Percentiles rank a stretch among this genome's conserved stretches.
Conservation (phyloP, 2,329 filamentous ascomycete genomes). For the Trichoderma afroharzianum region DNA sequence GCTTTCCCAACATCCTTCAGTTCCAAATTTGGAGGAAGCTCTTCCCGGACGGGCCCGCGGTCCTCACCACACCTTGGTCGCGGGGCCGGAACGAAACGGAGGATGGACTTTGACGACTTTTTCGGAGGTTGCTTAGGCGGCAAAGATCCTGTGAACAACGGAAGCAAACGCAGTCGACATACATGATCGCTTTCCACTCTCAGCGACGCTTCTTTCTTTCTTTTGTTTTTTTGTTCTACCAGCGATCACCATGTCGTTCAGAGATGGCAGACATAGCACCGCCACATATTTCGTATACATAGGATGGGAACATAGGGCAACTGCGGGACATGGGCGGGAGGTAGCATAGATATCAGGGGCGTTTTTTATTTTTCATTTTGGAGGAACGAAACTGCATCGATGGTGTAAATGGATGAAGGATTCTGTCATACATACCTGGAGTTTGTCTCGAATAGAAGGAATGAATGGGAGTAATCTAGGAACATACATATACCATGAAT, state of each 20-base stretch:
- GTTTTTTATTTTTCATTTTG: constrained; percentile 27
- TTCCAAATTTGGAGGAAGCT: constrained; percentile 28
- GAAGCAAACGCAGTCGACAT: constrained; percentile 51
- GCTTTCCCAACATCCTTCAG: constrained; percentile 27
- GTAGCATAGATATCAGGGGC: constrained; percentile 36
- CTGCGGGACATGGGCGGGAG: constrained; percentile 32
- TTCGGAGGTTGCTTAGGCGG: constrained; percentile 66
- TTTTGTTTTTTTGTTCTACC: not conserved
- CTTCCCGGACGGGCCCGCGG: constrained; percentile 26
- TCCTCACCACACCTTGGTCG: constrained; percentile 49
- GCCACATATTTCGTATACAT: constrained; percentile 18
- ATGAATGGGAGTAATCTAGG: constrained; percentile 18
- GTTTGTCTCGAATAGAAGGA: constrained; percentile 10
- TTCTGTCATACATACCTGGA: constrained; percentile 17
- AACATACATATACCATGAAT: constrained; percentile 10
- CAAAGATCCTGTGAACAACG: constrained; percentile 55
- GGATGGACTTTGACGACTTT: constrained; percentile 70
- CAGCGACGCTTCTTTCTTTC: not conserved
- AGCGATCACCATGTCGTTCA: constrained; percentile 16
- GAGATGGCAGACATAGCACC: not conserved
- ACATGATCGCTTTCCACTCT: constrained; percentile 24
- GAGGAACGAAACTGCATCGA: constrained; percentile 29
- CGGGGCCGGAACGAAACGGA: constrained; percentile 67
- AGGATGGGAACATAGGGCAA: constrained; percentile 30
- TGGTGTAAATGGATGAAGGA: constrained; percentile 14